Base-by-base conservation (phyloP, 345 rosid species). In the Hibiscus tridactylites region DNA sequence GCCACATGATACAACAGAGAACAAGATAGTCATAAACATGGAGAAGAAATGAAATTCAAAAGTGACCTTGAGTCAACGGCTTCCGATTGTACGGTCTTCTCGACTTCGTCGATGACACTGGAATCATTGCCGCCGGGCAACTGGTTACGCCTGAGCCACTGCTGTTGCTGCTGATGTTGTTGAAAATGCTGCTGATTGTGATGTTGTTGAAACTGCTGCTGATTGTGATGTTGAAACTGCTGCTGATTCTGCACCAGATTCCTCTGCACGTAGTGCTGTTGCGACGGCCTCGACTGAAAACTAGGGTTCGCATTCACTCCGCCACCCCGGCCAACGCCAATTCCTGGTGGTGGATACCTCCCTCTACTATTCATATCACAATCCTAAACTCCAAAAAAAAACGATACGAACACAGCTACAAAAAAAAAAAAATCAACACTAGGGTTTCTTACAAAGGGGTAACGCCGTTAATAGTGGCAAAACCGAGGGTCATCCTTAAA, bases 311-410 rank as follows among this genome's bases (percentile, higher is more conserved):
- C 63, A 60, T 79, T 82, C 80, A 83, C 77, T n/a, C 83, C 84
- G 33, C 92, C 92, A 39, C 90, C 90, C 49, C 96, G 85, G 26
- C 89, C 90, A 13, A 70, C 75, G 26, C 91, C 90, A 61, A 85
- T 82, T 42, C 85, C 96, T 19, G 93, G 91, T 9, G 93, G 91
- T 11, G 87, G 91, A 83, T 91, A 87, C 69, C 94, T 84, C 69
- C 87, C 93, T 88, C 97, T 87, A 81, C 78, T 88, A 78, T 88
- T 88, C 94, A 90, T 91, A 88, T 88, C 85, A 59, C 84, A 74
- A 70, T 46, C 37, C 74, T 59, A 56, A 39, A 15, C 65, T 46
- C 70, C 21, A 24, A 26, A 59, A 42, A 1, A 17, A 52, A 35
- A n/a, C 35, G 35, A 52, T 39, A 9, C 57, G 42, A 39, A 63